These are phyloP conservation scores for Alopecurus myosuroides DNA, from an alignment of 176 grass and related monocot species.

Conservation along the genomic window DNA sequence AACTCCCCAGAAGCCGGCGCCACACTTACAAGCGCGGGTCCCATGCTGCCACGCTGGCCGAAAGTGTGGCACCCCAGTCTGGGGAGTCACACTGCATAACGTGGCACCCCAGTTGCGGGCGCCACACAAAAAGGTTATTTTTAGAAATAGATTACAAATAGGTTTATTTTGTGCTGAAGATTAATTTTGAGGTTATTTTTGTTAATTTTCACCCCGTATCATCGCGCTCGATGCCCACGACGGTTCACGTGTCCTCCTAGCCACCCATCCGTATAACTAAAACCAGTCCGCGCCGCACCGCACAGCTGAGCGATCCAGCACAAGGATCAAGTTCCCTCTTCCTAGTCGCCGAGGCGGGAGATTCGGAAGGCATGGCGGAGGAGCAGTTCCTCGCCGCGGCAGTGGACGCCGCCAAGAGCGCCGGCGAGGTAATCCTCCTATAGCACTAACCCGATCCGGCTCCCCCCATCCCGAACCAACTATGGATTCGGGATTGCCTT, in stretches of 20 bases:
- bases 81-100: too few species aligned
- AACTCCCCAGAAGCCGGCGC: too few species aligned
- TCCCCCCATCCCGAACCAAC: not conserved
- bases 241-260: not conserved
- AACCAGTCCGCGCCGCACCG: not conserved
- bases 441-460: not conserved
- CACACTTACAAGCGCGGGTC: too few species aligned
- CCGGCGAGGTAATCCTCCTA: conserved; percentile 56
- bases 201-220: too few species aligned
- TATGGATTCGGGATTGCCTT: conserved; percentile 14
- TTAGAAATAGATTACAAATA: too few species aligned
- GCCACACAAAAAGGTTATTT: too few species aligned
- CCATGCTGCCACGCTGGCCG: too few species aligned
- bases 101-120: too few species aligned
- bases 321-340: not conserved
- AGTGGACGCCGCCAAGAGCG: conserved; percentile 67
- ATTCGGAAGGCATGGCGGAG: conserved; percentile 31
- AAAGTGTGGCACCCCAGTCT: too few species aligned
- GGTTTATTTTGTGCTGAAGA: too few species aligned
- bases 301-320: not conserved
- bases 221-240: not conserved
- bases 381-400: conserved; percentile 68
- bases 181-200: too few species aligned
- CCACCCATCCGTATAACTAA: not conserved
- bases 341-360: not conserved